Base-by-base conservation (phyloP, 2,329 filamentous ascomycete genomes). In the Colletotrichum sp. region DNA sequence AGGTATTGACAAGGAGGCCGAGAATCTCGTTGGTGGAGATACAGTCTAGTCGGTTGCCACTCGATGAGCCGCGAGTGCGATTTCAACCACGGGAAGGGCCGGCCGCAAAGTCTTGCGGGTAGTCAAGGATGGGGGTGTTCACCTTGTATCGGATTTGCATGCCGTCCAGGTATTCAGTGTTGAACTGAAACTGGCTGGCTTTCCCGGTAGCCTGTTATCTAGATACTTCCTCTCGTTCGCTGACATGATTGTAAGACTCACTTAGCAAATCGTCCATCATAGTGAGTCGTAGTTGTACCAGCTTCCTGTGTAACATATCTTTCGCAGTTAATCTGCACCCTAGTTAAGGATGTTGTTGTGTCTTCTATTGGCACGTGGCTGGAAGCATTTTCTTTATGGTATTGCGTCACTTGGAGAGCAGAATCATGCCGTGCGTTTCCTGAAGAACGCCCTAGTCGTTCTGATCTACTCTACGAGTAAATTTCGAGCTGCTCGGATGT, bases 331-430 rank as follows among this genome's bases (percentile, higher is more conserved):
- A 52, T 52, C 12, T 55, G 49, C 49, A 55, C 18, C 49, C 5
- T 1, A 24, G 1, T 12, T 12, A 1, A 1, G 16, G 12, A 55
- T 13, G 0, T 8, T 1, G 18, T 55, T 21, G 18, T 21, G 8
- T 21, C 18, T 21, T 55, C 21, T 1, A 55, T 12, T 55, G 3
- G 9, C 3, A 55, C 1, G 8, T 55, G 18, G 8, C 2, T 1
- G 49, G 49, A 55, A 55, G 18, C 12, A 12, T 55, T 12, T 0
- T 55, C 49, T 21, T 55, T 6, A 52, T 52, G 3, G 7, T 21
- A 9, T 21, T 55, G 49, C 5, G 49, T 55, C 44, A 52, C 16
- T 12, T 12, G 21, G 49, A 12, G 49, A 21, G 49, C 49, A 55
- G 49, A 12, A 1, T 55, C 49, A 21, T 52, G 49, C 4, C 49